Evolutionary conservation across 169 alveolate species (phyloP).

Genomic region (Eimeria falciformis): DNA sequence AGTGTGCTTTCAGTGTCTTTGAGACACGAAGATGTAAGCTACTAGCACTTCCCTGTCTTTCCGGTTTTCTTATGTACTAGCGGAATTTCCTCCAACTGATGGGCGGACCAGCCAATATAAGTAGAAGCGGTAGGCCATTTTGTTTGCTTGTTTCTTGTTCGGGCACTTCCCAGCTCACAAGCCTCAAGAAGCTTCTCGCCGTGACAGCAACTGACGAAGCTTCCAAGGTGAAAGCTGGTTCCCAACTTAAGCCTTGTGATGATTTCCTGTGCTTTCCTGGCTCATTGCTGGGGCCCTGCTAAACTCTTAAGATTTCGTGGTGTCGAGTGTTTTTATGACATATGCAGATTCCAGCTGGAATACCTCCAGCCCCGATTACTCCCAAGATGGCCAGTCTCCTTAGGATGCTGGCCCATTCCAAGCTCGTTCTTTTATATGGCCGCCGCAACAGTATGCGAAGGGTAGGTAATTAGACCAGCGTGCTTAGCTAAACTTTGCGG

Average conservation of each 20-base stretch:
- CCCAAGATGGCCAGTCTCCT: conserved; percentile 74
- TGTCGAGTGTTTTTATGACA: not conserved
- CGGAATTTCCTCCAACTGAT: too few species aligned
- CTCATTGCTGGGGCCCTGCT: not conserved
- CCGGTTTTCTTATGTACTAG: too few species aligned
- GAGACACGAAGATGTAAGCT: conserved; percentile 28
- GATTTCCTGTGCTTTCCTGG: not conserved
- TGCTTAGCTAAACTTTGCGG: too few species aligned
- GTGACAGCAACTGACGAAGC: conserved; percentile 63
- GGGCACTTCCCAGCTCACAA: conserved; percentile 32
- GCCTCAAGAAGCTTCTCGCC: conserved; percentile 58
- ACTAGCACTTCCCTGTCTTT: not conserved
- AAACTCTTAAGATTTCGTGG: not conserved
- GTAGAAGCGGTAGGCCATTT: too few species aligned
- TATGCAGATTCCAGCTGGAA: conserved; percentile 60
- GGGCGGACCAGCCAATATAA: too few species aligned
- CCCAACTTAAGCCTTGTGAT: not conserved
- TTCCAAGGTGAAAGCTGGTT: conserved; percentile 23
- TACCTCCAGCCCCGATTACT: conserved; percentile 64
- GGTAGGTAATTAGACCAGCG: not conserved
- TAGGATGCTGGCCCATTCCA: conserved; percentile 69
- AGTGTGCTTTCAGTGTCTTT: conserved; percentile 46
- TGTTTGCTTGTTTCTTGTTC: not conserved
- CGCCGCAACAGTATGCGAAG: conserved; percentile 41
- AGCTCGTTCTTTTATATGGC: conserved; percentile 55